Evolutionary conservation across 371 early-diverging fungal species (phyloP).

Genomic region (Mortierella polycephala): DNA sequence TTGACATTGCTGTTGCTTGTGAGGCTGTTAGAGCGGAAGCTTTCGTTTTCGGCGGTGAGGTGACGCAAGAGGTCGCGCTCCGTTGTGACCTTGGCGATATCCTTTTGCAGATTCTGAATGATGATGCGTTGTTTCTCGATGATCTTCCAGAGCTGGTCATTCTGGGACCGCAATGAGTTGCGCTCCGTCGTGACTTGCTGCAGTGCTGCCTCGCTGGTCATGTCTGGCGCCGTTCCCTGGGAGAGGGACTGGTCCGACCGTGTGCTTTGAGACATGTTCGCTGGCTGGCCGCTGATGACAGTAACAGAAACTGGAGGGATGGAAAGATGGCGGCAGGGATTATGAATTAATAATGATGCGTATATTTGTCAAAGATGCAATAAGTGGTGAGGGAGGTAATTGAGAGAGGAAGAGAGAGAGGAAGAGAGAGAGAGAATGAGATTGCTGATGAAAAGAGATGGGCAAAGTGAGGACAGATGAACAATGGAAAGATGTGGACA

Average conservation of each 20-base stretch:
- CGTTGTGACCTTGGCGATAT: constrained; percentile 61
- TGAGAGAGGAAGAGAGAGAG: not conserved
- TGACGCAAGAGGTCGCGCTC: constrained; percentile 65
- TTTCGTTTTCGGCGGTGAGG: constrained; percentile 23
- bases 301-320: not conserved
- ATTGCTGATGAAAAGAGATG: too few species aligned
- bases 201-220: constrained; percentile 41
- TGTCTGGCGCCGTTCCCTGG: constrained; percentile 36
- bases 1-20: constrained; percentile 8
- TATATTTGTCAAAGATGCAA: not conserved
- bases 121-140: constrained; percentile 88
- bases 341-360: not conserved
- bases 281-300: not conserved
- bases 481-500: too few species aligned
- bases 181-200: constrained; percentile 63
- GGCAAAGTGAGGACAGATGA: too few species aligned
- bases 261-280: constrained; percentile 41
- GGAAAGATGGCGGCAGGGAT: not conserved
- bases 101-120: constrained; percentile 77
- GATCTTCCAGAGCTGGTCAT: constrained; percentile 90
- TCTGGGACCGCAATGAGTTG: constrained; percentile 76
- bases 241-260: constrained; percentile 44
- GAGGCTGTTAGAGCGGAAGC: constrained; percentile 15
- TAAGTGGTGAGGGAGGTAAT: not conserved
- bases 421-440: not conserved